Base-by-base conservation (phyloP, 805 yeast genomes). In the Lipomyces anomalus region DNA sequence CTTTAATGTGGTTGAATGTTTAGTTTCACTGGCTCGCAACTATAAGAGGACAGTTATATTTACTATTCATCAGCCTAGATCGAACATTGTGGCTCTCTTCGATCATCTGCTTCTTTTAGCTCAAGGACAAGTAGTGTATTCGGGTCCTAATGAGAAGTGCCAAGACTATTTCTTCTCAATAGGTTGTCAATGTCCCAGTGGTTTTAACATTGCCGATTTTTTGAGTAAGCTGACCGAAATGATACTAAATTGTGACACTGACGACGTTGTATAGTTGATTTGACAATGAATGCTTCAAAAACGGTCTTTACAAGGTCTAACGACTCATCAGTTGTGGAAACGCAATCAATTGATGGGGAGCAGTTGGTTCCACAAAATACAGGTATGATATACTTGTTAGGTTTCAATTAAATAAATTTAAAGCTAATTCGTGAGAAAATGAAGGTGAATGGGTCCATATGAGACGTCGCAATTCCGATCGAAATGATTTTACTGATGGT, bases 61-160 rank as follows among this genome's bases (percentile, higher is more conserved):
- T 62, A 87, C 98, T 0, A 92, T 92, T 54, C 98, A 92, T 67
- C 98, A 92, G 62, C 98, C 98, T 7, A 75, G 98, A 60, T 85
- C 96, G 46, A 92, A 92, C 60, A 90, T 92, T 62, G 97, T 92
- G 28, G 81, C 95, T 0, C 67, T 86, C 46, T 92, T 92, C 64
- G 96, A 90, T 61, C 81, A 82, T 57, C 72, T 92, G 40, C 65
- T 90, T 1, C 68, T 92, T 40, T 70, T 92, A 43, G 82, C 95
- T 22, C 83, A 83, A 52, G 97, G 98, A 49, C 79, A 80, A 53
- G 68, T 87, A 62, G 82, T 89, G 2, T 92, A 84, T 61, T 85
- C 95, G 0, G 98, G 98, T 16, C 79, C 78, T n/a, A 82, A 83
- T 74, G 67, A 72, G 4, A 76, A 77, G 37, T 84, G 92, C 43